phyloP scores from a whole-genome alignment of 768 basidiomycete species.

The Termitomyces sp. region DNA sequence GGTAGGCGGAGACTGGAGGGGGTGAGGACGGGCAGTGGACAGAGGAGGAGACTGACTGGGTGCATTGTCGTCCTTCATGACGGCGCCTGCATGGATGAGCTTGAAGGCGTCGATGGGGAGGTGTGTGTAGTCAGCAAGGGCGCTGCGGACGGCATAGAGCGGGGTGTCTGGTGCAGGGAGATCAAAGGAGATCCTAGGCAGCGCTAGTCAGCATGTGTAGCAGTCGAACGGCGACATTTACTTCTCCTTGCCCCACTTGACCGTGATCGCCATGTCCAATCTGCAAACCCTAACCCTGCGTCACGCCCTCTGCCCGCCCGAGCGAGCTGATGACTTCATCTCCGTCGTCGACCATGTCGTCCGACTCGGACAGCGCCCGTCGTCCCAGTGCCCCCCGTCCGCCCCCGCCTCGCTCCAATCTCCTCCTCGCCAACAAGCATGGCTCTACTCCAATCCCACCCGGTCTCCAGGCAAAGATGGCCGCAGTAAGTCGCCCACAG shows the following conservation, averaged over 20 bases:
- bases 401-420: constrained; percentile 25
- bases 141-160: constrained; percentile 51
- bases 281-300: constrained; percentile 9
- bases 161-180: constrained; percentile 58
- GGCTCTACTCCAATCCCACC: constrained; percentile 77
- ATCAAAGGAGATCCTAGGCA: constrained; percentile 30
- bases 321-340: constrained; percentile 8
- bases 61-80: constrained; percentile 79
- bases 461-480: constrained; percentile 89
- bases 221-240: not conserved
- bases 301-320: not conserved
- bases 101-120: constrained; percentile 71
- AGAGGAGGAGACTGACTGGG: constrained; percentile 41
- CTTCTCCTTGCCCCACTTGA: constrained; percentile 42
- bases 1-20: constrained; percentile 65
- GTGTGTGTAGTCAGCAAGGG: constrained; percentile 71
- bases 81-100: constrained; percentile 84
- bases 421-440: constrained; percentile 37
- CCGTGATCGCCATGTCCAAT: constrained; percentile 32
- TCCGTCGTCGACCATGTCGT: constrained; percentile 15
- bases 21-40: constrained; percentile 7
- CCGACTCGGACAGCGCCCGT: constrained; percentile 18
- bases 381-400: constrained; percentile 13
- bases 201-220: not conserved
- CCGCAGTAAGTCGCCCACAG: constrained; percentile 49